phyloP scores from a whole-genome alignment of 2,329 filamentous ascomycete species.

The Thermomyces lanuginosus region DNA sequence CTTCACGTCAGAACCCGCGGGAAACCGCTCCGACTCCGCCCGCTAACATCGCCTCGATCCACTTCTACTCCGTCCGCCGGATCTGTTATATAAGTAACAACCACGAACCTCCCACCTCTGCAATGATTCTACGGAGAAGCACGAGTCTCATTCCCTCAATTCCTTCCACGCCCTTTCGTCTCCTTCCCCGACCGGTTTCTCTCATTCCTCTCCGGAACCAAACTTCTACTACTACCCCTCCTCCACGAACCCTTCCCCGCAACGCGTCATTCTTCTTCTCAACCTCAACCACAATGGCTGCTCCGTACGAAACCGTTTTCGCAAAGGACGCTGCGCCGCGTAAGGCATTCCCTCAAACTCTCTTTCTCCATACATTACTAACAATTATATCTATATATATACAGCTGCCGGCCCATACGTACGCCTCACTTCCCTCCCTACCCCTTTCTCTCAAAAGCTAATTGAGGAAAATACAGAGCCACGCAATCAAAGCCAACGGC shows the following conservation, averaged over 20 bases:
- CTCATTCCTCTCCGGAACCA: background rate
- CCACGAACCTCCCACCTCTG: no score
- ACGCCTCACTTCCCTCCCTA: conserved; percentile 8
- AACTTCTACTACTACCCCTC: no score
- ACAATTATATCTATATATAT: conserved; percentile 1
- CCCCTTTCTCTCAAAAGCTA: background rate
- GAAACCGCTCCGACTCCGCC: no score
- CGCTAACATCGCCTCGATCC: no score
- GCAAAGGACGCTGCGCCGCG: conserved; percentile 31
- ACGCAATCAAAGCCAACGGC: conserved; percentile 51
- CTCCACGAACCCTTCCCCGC: background rate
- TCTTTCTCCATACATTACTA: background rate
- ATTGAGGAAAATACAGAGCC: conserved; percentile 21
- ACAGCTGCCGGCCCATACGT: conserved; percentile 30
- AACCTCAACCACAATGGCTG: conserved; percentile 25
- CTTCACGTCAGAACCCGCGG: no score
- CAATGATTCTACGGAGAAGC: no score
- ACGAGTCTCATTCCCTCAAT: no score
- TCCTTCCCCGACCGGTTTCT: conserved; percentile 2
- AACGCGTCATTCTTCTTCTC: no score
- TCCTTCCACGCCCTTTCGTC: background rate
- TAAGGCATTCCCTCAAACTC: conserved; percentile 13
- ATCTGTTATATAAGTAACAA: no score
- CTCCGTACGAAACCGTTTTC: conserved; percentile 21
- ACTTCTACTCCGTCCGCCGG: no score